Percentiles rank a stretch among this genome's conserved stretches.
Conservation (phyloP, 495 filamentous ascomycete species). For the Hyphodiscus hymeniophilus region DNA sequence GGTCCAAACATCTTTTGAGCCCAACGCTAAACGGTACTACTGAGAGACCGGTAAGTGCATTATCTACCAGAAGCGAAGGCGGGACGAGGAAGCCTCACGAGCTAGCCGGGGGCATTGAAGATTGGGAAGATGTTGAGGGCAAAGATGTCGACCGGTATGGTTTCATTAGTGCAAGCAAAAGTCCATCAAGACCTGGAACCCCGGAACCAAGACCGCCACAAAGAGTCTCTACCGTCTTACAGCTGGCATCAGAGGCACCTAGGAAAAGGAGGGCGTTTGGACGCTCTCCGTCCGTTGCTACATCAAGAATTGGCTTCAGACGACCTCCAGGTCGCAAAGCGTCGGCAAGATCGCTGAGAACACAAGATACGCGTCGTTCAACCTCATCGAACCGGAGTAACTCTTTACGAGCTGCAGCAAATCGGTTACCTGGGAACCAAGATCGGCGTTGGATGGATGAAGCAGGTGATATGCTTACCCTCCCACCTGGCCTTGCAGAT, state of each 20-base stretch:
- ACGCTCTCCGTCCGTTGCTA: conserved; percentile 37
- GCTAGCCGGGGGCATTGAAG: conserved; percentile 80
- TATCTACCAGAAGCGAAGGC: conserved; percentile 16
- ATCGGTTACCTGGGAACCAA: conserved; percentile 66
- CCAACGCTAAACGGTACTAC: neutral
- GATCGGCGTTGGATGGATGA: conserved; percentile 72
- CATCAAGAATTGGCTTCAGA: conserved; percentile 21
- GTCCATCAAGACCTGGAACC: conserved; percentile 15
- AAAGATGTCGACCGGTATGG: conserved; percentile 88
- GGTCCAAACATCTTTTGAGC: conserved; percentile 5
- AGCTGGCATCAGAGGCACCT: conserved; percentile 55
- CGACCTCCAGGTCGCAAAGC: conserved; percentile 35
- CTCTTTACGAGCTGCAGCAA: conserved; percentile 58
- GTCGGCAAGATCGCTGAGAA: conserved; percentile 43
- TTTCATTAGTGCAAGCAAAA: conserved; percentile 57
- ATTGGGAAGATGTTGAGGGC: conserved; percentile 90
- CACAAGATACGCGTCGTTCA: conserved; percentile 41
- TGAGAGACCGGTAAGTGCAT: conserved; percentile 12
- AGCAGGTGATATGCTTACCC: conserved; percentile 81
- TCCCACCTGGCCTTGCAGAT: conserved; percentile 58
- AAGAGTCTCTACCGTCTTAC: conserved; percentile 54
- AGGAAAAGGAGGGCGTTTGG: conserved; percentile 48
- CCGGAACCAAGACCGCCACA: conserved; percentile 47
- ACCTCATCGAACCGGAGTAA: conserved; percentile 39
- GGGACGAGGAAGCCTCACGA: conserved; percentile 26